Evolutionary conservation across 208 protist genomes (phyloP).

Genomic region (Acanthamoeba healyi): DNA sequence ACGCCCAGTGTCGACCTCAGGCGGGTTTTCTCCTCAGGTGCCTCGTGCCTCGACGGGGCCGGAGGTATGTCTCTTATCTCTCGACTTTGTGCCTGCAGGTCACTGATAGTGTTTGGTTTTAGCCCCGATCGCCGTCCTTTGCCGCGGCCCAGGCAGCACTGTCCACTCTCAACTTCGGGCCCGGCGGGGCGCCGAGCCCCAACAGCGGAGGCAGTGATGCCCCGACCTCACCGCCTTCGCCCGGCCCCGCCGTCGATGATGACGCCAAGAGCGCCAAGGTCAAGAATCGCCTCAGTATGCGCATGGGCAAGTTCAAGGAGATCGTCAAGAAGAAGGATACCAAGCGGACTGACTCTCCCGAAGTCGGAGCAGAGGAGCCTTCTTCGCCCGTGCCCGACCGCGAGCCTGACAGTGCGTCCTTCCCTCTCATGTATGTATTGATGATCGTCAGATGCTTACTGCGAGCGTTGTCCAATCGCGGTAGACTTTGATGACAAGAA

Average conservation of each 20-base stretch:
- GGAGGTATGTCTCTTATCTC: not conserved
- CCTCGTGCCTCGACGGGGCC: not conserved
- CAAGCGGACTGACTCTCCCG: constrained; percentile 1
- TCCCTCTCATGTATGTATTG: not conserved
- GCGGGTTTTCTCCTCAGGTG: not conserved
- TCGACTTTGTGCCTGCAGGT: not conserved
- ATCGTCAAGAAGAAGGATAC: constrained; percentile 51
- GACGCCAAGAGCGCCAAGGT: constrained; percentile 50
- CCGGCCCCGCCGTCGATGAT: not conserved
- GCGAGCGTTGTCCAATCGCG: not conserved
- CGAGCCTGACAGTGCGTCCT: constrained; percentile 11
- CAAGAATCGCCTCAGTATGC: constrained; percentile 67
- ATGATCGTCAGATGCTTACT: not conserved
- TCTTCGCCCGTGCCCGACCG: constrained; percentile 1
- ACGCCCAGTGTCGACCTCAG: not conserved
- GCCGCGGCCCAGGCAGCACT: constrained; percentile 55
- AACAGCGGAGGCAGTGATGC: not conserved
- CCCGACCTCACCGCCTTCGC: constrained; percentile 7
- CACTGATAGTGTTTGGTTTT: too few species aligned
- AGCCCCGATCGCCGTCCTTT: constrained; percentile 41
- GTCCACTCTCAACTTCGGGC: constrained; percentile 15
- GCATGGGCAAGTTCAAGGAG: constrained; percentile 59
- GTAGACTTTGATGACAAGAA: constrained; percentile 57
- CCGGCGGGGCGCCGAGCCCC: not conserved
- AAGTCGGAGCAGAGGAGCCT: not conserved